These are phyloP conservation scores for Agarophyton chilense DNA, from an alignment of 23 red algal genomes.

Conservation along the genomic window DNA sequence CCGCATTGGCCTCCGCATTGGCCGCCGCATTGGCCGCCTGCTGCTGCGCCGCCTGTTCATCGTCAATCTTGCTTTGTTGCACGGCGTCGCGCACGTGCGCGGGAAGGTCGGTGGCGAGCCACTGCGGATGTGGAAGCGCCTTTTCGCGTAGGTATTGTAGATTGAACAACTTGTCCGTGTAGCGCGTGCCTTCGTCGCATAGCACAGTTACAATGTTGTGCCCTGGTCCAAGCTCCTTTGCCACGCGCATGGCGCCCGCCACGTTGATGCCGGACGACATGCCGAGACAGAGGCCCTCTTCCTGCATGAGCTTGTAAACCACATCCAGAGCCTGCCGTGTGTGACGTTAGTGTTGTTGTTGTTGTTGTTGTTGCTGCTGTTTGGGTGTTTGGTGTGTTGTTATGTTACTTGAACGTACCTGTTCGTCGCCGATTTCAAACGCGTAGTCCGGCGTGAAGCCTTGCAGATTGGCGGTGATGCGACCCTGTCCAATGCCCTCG, in stretches of 20 bases:
- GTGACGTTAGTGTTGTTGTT: neutral
- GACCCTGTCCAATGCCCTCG: conserved; percentile 87
- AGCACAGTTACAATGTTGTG: conserved; percentile 85
- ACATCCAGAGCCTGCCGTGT: conserved; percentile 52
- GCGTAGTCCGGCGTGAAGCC: conserved; percentile 81
- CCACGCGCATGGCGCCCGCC: conserved; percentile 82
- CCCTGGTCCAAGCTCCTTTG: conserved; percentile 63
- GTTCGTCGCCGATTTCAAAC: conserved; percentile 71
- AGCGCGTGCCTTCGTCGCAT: conserved; percentile 78
- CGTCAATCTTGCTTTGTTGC: conserved; percentile 13
- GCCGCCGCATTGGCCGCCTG: conserved; percentile 15
- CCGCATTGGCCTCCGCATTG: conserved; percentile 5
- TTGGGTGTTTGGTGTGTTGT: no score
- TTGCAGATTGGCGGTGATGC: conserved; percentile 75
- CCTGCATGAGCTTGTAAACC: conserved; percentile 74
- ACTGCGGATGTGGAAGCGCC: conserved; percentile 55
- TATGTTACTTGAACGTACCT: conserved; percentile 53
- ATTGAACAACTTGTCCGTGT: conserved; percentile 80
- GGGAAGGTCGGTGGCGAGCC: conserved; percentile 19
- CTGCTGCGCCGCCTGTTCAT: conserved; percentile 24
- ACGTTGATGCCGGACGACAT: conserved; percentile 83
- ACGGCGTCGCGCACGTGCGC: conserved; percentile 20
- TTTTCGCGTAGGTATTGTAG: conserved; percentile 41
- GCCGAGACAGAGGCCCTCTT: conserved; percentile 78
- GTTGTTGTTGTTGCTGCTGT: no score